Percentiles rank a stretch among this genome's conserved stretches.
Conservation (phyloP, 202 grass and related monocot species). For the Carex sylvatica region DNA sequence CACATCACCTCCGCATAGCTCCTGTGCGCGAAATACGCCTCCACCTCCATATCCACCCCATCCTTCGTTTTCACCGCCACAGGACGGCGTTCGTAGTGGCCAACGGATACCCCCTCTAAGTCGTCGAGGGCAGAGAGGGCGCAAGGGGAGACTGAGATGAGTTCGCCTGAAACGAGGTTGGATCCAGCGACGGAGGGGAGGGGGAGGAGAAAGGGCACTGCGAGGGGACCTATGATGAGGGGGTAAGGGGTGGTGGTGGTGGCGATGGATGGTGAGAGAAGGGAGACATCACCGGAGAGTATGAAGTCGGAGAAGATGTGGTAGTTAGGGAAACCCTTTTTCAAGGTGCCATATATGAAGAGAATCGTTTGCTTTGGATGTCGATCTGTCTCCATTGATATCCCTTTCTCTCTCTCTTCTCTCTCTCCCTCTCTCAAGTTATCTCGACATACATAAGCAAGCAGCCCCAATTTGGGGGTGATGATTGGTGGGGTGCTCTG, state of each 20-base stretch:
- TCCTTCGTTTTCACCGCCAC: conserved; percentile 27
- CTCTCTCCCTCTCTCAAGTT: background rate
- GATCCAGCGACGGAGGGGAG: conserved; percentile 15
- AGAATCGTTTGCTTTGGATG: conserved; percentile 29
- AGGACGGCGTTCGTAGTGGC: conserved; percentile 58
- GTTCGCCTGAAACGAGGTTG: conserved; percentile 44
- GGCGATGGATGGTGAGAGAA: conserved; percentile 24
- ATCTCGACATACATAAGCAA: too few relatives aligned
- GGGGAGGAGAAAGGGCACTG: conserved; percentile 66
- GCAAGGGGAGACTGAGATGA: conserved; percentile 40
- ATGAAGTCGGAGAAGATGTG: conserved; percentile 32
- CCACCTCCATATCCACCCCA: conserved; percentile 25
- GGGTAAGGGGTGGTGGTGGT: conserved; percentile 39
- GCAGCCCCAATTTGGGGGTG: too few relatives aligned
- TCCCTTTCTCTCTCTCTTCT: background rate
- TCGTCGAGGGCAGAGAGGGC: conserved; percentile 49
- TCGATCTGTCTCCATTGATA: conserved; percentile 3
- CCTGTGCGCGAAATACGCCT: conserved; percentile 68
- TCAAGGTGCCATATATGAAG: conserved; percentile 82
- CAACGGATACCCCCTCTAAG: conserved; percentile 56
- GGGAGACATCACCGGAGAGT: conserved; percentile 20
- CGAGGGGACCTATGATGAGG: conserved; percentile 57
- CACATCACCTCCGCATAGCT: conserved; percentile 66
- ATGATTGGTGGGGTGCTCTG: too few relatives aligned
- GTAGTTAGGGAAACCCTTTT: conserved; percentile 65